A percentile compares a stretch with the other conserved stretches of the same genome.
phyloP scores from a whole-genome alignment of 169 alveolate species.

The Eimeria brunetti region DNA sequence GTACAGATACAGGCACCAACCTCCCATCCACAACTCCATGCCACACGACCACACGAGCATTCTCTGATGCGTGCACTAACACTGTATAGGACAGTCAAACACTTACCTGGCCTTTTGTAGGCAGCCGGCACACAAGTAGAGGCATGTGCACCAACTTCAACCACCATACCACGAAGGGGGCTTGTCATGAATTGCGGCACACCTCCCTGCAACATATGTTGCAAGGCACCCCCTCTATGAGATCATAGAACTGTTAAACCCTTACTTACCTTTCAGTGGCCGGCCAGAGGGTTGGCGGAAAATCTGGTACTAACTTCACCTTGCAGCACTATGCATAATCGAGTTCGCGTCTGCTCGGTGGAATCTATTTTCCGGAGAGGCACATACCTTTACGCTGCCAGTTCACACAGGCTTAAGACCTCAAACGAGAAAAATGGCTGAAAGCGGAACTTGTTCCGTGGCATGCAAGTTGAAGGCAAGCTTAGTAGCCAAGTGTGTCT shows the following conservation, averaged over 20 bases:
- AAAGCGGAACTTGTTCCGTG: not conserved
- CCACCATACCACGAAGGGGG: not conserved
- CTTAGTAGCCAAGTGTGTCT: not conserved
- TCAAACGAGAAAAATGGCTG: not conserved
- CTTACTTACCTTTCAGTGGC: not conserved
- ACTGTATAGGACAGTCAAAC: not conserved
- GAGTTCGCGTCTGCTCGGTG: not conserved
- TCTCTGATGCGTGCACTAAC: not conserved
- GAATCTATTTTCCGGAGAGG: not conserved
- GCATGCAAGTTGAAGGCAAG: conserved; percentile 13
- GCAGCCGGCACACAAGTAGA: too few relatives aligned
- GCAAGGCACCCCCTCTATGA: not conserved
- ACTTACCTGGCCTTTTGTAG: not conserved
- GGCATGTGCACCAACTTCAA: too few relatives aligned
- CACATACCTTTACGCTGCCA: not conserved
- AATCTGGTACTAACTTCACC: not conserved
- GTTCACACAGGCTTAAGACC: not conserved
- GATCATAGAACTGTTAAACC: not conserved
- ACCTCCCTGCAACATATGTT: not conserved
- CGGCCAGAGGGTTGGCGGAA: not conserved
- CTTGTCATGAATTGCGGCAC: not conserved
- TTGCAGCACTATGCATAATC: not conserved
- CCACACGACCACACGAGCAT: too few relatives aligned
- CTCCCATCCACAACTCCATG: too few relatives aligned
- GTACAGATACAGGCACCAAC: too few relatives aligned